Evolutionary conservation across 371 early-diverging fungal species (phyloP).

Genomic region (Mortierella sp.): DNA sequence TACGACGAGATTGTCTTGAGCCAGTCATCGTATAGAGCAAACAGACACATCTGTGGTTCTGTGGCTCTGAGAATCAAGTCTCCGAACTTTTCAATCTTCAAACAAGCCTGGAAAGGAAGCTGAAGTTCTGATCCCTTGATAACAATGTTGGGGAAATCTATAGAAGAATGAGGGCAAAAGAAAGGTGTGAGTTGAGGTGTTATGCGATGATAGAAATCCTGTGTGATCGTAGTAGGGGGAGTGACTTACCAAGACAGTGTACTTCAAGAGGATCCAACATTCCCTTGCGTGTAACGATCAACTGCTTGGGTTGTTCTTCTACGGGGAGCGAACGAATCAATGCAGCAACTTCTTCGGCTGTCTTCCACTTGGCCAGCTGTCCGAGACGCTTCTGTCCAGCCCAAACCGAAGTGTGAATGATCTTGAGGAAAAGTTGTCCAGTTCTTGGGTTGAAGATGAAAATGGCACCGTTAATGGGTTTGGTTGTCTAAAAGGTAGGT

Average conservation of each 20-base stretch:
- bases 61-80: slow-evolving; percentile 97
- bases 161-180: background rate
- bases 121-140: slow-evolving; percentile 97
- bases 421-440: slow-evolving; percentile 98
- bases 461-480: slow-evolving; percentile 98
- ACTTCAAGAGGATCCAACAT: slow-evolving; percentile 99
- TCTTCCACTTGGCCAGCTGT: slow-evolving; percentile 99
- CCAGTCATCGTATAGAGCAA: slow-evolving; percentile 97
- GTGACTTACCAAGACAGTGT: slow-evolving; percentile 64
- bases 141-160: slow-evolving; percentile 98
- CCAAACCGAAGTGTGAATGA: slow-evolving; percentile 99
- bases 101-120: slow-evolving; percentile 96
- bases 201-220: background rate
- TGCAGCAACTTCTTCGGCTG: slow-evolving; percentile 99
- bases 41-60: slow-evolving; percentile 95
- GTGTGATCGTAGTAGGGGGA: background rate
- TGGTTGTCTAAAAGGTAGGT: slow-evolving; percentile 76
- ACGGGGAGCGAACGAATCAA: slow-evolving; percentile 97
- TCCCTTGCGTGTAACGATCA: slow-evolving; percentile 98
- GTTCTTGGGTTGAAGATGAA: slow-evolving; percentile 99
- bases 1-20: slow-evolving; percentile 92
- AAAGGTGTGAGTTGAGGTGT: background rate
- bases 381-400: slow-evolving; percentile 98
- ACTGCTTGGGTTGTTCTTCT: slow-evolving; percentile 99
- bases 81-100: slow-evolving; percentile 98